These are phyloP conservation scores for Leccinum obscurum DNA, from an alignment of 768 basidiomycete genomes.

Conservation along the genomic window DNA sequence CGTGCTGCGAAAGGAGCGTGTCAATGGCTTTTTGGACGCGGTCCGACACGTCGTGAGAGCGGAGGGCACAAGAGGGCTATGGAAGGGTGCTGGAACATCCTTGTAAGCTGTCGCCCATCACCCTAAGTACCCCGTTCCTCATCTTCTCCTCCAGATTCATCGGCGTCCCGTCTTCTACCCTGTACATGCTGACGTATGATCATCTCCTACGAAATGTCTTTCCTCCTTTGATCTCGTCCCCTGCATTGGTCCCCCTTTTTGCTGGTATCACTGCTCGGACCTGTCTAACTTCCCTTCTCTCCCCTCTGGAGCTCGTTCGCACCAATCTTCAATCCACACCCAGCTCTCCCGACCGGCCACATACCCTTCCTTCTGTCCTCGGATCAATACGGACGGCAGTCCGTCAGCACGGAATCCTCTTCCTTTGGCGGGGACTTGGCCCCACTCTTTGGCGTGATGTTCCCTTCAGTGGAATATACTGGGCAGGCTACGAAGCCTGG, in stretches of 20 bases:
- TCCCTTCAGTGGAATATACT: constrained; percentile 95
- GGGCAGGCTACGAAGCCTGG: constrained; percentile 90
- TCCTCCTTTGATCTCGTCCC: constrained; percentile 57
- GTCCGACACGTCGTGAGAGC: constrained; percentile 74
- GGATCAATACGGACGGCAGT: constrained; percentile 60
- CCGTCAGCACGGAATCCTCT: constrained; percentile 59
- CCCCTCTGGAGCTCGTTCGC: constrained; percentile 90
- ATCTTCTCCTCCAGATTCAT: constrained; percentile 57
- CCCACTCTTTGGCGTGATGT: constrained; percentile 97
- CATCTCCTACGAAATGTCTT: constrained; percentile 67
- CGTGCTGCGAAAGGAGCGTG: constrained; percentile 65
- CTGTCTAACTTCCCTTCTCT: constrained; percentile 71
- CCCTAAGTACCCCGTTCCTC: constrained; percentile 11
- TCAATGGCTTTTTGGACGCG: constrained; percentile 86
- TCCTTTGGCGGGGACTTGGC: constrained; percentile 88
- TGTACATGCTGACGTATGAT: constrained; percentile 97
- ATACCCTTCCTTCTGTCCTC: constrained; percentile 77
- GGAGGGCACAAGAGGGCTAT: constrained; percentile 83
- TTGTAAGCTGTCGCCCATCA: constrained; percentile 51
- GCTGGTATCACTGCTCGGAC: constrained; percentile 86
- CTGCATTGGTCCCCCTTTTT: constrained; percentile 62
- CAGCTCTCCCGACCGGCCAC: constrained; percentile 61
- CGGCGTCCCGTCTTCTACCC: constrained; percentile 87
- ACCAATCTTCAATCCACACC: constrained; percentile 93
- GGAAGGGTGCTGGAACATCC: constrained; percentile 94